phyloP scores from a whole-genome alignment of 495 filamentous ascomycete genomes.

The Parmelia sp. region DNA sequence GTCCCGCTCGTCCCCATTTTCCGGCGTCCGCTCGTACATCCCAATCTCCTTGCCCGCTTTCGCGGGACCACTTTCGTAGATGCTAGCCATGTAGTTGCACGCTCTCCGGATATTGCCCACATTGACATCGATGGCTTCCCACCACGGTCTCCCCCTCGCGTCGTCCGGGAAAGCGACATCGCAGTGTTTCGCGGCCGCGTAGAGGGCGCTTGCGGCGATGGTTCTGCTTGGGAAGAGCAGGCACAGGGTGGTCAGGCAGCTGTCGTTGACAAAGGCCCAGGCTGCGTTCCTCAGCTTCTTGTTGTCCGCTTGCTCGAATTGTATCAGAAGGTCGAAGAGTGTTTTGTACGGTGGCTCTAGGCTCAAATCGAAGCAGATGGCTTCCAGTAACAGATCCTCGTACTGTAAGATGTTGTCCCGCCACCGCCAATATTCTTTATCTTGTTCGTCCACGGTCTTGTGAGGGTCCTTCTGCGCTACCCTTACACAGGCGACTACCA shows the following conservation, averaged over 20 bases:
- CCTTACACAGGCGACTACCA: conserved; percentile 85
- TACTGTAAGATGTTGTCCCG: conserved; percentile 82
- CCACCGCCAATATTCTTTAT: conserved; percentile 96
- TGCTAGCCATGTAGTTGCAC: conserved; percentile 62
- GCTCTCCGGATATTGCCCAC: conserved; percentile 58
- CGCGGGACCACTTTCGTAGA: conserved; percentile 62
- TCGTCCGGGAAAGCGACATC: conserved; percentile 68
- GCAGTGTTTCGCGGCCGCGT: conserved; percentile 68
- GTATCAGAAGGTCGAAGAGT: conserved; percentile 68
- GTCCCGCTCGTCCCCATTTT: conserved; percentile 15
- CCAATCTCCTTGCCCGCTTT: conserved; percentile 20
- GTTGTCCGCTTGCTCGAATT: conserved; percentile 62
- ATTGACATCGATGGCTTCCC: conserved; percentile 62
- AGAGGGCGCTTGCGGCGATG: conserved; percentile 79
- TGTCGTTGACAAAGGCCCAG: conserved; percentile 91
- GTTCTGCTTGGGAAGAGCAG: conserved; percentile 71
- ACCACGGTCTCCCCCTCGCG: conserved; percentile 72
- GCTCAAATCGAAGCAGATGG: conserved; percentile 87
- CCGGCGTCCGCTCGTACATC: conserved; percentile 23
- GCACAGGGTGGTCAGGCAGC: conserved; percentile 72
- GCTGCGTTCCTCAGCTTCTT: conserved; percentile 72
- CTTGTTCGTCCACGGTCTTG: conserved; percentile 84
- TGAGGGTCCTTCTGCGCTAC: conserved; percentile 90
- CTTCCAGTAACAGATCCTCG: conserved; percentile 87
- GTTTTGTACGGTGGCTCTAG: conserved; percentile 76